Evolutionary conservation across 257 asterid species (phyloP), one percentile per base, ranked within the genome.

Genomic region (Solanum lignicaule): DNA sequence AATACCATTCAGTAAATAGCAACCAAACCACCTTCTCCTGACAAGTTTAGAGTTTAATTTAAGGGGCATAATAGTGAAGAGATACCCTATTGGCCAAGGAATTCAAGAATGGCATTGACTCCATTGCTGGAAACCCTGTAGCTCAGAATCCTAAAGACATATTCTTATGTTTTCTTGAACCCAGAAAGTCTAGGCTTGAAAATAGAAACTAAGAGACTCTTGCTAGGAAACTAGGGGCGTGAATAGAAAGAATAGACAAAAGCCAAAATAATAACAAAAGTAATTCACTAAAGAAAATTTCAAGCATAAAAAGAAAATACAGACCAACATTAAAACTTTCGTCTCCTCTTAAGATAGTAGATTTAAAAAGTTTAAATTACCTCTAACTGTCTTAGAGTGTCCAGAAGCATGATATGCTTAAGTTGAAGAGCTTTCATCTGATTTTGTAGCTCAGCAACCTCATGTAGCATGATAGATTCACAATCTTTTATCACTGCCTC

Each of bases 361-460:
- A 20, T 72, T 48, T 23, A 21, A 13, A 86, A 31, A 25, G 13
- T 21, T 35, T 20, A 33, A 41, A 29, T 83, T 89, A 95, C 99
- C 99, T 97, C 99, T 87, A 97, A 91, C 88, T 96, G 96, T 88
- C 99, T 93, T 89, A 97, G 89, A 81, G 98, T 95, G 89, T 96
- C 99, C 83, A 97, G 94, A 88, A 97, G 91, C 94, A 94, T 86
- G 83, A 97, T 90, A 90, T 97, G 99, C 90, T 97, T 97, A 87
- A 90, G 92, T 88, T 97, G 98, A 91, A 97, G 98, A 89, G 90
- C 90, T 92, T 91, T 95, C 92, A 95, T 90, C 87, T 94, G 98
- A 88, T 91, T 93, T 91, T 95, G 98, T 92, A 97, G 94, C 95
- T 92, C 98, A 84, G 94, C 88, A 83, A 97, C 88, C 90, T 97